A percentile compares a stretch with the other conserved stretches of the same genome.
phyloP scores from a whole-genome alignment of 2,329 filamentous ascomycete species.

The Xylaria multiplex region DNA sequence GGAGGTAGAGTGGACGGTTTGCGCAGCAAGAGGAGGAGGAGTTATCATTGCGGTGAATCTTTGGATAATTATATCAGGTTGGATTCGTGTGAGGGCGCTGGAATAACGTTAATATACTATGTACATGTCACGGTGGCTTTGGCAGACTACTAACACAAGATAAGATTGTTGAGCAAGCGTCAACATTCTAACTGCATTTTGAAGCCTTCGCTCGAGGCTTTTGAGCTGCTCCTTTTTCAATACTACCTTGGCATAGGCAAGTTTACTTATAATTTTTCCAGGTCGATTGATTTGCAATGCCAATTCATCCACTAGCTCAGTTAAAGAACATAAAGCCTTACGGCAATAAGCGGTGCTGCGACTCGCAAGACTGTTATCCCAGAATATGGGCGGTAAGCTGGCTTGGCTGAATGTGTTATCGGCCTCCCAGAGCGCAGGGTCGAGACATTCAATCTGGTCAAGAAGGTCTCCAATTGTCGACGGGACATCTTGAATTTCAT shows the following conservation, averaged over 20 bases:
- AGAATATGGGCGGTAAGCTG: slow-evolving; percentile 27
- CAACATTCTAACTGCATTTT: slow-evolving; percentile 39
- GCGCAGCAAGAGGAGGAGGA: background rate
- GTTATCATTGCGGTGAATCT: slow-evolving; percentile 26
- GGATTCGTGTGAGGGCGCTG: slow-evolving; percentile 37
- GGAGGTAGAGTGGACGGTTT: background rate
- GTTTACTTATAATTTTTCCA: slow-evolving; percentile 18
- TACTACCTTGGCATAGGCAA: slow-evolving; percentile 30
- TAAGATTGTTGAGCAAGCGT: slow-evolving; percentile 40
- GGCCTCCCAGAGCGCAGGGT: slow-evolving; percentile 40
- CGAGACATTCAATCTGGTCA: slow-evolving; percentile 44
- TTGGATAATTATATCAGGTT: slow-evolving; percentile 39
- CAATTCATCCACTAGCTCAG: slow-evolving; percentile 38
- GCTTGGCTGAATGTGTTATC: slow-evolving; percentile 32
- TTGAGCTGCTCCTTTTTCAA: slow-evolving; percentile 41
- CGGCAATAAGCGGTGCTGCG: slow-evolving; percentile 39
- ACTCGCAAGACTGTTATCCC: slow-evolving; percentile 31
- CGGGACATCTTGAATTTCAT: slow-evolving; percentile 44
- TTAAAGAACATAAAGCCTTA: slow-evolving; percentile 38
- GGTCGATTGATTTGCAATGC: slow-evolving; percentile 27
- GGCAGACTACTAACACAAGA: slow-evolving; percentile 35
- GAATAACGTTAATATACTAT: slow-evolving; percentile 23
- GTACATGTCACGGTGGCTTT: background rate
- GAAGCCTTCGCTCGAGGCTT: slow-evolving; percentile 37
- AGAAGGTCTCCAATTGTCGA: slow-evolving; percentile 42